Evolutionary conservation across 2,329 filamentous ascomycete species (phyloP).

Genomic region (Epichloe coenophiala): DNA sequence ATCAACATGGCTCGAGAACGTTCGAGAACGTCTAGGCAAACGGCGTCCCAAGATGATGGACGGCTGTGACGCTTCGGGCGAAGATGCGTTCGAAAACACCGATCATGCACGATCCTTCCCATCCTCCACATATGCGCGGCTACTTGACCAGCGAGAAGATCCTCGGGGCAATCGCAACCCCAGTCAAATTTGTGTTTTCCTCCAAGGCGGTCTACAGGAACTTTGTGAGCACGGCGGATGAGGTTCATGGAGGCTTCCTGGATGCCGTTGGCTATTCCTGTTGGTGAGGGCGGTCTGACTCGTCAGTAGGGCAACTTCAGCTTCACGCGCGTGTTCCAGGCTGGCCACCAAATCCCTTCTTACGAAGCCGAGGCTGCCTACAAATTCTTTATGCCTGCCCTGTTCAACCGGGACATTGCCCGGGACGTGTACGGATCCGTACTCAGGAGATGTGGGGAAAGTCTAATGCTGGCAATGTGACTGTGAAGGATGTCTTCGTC

Average conservation of each 20-base stretch:
- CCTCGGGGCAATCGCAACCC: no score
- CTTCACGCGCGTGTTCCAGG: slow-evolving; percentile 52
- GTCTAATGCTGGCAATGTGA: slow-evolving; percentile 18
- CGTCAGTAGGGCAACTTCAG: slow-evolving; percentile 62
- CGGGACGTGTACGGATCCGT: no score
- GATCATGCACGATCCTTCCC: slow-evolving; percentile 26
- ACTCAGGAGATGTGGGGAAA: slow-evolving; percentile 35
- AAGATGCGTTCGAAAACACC: slow-evolving; percentile 30
- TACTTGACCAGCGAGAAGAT: no score
- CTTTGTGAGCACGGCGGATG: no score
- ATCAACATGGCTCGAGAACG: no score
- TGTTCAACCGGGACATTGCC: slow-evolving; percentile 37
- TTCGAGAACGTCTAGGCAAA: no score
- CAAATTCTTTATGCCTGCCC: slow-evolving; percentile 44
- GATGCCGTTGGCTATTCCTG: slow-evolving; percentile 45
- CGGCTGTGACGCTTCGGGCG: slow-evolving; percentile 36
- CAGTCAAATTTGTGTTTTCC: no score
- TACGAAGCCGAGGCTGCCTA: slow-evolving; percentile 45
- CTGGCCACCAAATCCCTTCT: slow-evolving; percentile 48
- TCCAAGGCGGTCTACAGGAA: no score
- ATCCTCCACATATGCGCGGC: no score
- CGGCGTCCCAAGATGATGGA: slow-evolving; percentile 34
- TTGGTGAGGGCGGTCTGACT: slow-evolving; percentile 47
- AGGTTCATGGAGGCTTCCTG: slow-evolving; percentile 26
- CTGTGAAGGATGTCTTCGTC: slow-evolving; percentile 19